Evolutionary conservation across 2,329 filamentous ascomycete species (phyloP).

Genomic region (Fusarium algeriense): DNA sequence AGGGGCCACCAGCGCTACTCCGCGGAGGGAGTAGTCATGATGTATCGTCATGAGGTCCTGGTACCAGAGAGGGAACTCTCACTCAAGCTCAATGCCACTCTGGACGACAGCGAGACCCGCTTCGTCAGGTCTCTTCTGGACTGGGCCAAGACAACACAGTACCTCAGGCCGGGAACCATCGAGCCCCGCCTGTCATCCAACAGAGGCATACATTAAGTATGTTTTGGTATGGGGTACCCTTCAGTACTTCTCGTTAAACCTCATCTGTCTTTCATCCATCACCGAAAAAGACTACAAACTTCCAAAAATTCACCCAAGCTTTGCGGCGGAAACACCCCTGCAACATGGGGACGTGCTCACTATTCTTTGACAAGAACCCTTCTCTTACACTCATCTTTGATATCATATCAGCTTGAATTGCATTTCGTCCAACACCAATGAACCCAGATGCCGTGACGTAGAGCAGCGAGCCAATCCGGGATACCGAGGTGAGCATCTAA

Average conservation of each 20-base stretch:
- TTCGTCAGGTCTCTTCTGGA: constrained; percentile 24
- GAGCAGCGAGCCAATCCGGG: constrained; percentile 15
- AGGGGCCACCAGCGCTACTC: constrained; percentile 31
- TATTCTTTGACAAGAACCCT: neutral
- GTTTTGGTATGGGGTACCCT: constrained; percentile 34
- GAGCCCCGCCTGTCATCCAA: constrained; percentile 30
- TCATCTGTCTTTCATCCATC: constrained; percentile 21
- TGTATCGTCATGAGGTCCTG: constrained; percentile 34
- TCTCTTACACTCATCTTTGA: neutral
- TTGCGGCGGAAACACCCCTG: constrained; percentile 31
- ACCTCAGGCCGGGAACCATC: constrained; percentile 29
- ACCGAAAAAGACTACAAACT: constrained; percentile 10
- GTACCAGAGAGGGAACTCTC: constrained; percentile 32
- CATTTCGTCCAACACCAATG: constrained; percentile 2
- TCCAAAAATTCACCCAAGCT: constrained; percentile 26
- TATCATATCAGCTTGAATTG: constrained; percentile 10
- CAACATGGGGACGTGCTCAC: constrained; percentile 16
- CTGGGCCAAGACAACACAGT: constrained; percentile 29
- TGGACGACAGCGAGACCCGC: constrained; percentile 17
- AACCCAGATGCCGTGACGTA: constrained; percentile 33
- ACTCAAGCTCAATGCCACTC: constrained; percentile 10
- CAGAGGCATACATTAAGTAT: constrained; percentile 29
- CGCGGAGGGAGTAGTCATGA: constrained; percentile 35
- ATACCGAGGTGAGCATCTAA: constrained; percentile 29
- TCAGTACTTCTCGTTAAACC: constrained; percentile 13